Percentiles rank a stretch among this genome's conserved stretches.
Evolutionary conservation across 179 eudicot species (phyloP).

Genomic region (Actinidia arguta): DNA sequence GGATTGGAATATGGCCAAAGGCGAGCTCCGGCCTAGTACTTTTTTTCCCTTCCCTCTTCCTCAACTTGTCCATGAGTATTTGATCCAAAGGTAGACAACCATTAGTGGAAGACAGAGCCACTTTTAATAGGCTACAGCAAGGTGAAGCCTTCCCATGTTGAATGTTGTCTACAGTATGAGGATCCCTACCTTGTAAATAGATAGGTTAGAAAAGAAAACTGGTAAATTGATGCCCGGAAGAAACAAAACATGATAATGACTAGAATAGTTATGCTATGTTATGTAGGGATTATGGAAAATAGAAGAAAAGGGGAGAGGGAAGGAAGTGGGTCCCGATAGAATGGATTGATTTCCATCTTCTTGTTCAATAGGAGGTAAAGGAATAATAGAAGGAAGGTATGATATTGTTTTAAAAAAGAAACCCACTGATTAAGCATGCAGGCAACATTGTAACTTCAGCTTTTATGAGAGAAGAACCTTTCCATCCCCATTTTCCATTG

Average conservation of each 20-base stretch:
- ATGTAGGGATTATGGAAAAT: neutral
- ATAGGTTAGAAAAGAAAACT: conserved; percentile 1
- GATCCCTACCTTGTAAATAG: conserved; percentile 55
- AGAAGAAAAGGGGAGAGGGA: neutral
- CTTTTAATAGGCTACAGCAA: conserved; percentile 48
- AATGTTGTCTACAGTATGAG: conserved; percentile 42
- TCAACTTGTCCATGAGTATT: conserved; percentile 40
- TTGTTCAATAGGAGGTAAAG: no score
- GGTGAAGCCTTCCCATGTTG: conserved; percentile 48
- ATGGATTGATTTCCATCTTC: no score
- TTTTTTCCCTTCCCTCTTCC: conserved; percentile 40
- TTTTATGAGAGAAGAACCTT: no score
- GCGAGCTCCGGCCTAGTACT: neutral
- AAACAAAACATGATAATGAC: no score
- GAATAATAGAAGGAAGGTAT: no score
- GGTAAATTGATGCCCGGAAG: no score
- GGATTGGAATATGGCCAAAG: neutral
- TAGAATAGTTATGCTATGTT: neutral
- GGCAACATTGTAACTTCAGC: no score
- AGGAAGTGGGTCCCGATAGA: neutral
- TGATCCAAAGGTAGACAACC: conserved; percentile 59
- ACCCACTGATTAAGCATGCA: no score
- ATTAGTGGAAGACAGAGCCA: conserved; percentile 44
- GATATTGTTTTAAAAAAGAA: no score
- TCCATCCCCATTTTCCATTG: no score